Percentiles rank a stretch among this genome's conserved stretches.
These are phyloP conservation scores for Cryptococcus maquisensis DNA, from an alignment of 1,284 basidiomycete genomes.

Conservation along the genomic window DNA sequence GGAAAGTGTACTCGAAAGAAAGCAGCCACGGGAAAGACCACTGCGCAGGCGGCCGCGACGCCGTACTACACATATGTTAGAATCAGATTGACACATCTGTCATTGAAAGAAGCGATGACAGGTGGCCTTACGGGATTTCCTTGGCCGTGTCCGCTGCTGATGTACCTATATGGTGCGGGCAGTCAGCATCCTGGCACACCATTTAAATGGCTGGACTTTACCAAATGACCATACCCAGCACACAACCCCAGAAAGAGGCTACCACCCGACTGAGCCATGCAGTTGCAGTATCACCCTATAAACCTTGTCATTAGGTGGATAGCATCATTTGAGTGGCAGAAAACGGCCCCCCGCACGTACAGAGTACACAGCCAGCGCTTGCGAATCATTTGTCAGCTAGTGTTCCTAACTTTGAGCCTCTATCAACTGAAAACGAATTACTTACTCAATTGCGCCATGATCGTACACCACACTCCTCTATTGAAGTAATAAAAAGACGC, in stretches of 20 bases:
- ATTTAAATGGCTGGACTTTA: not conserved
- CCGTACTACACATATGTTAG: slow-evolving; percentile 54
- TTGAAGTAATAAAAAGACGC: slow-evolving; percentile 45
- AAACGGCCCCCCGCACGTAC: slow-evolving; percentile 7
- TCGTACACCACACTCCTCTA: slow-evolving; percentile 40
- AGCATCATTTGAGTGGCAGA: not conserved
- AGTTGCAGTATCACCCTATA: slow-evolving; percentile 68
- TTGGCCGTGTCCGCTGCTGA: slow-evolving; percentile 60
- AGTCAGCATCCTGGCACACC: slow-evolving; percentile 8
- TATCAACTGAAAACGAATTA: not conserved
- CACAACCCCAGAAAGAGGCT: slow-evolving; percentile 65
- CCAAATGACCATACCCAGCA: slow-evolving; percentile 57
- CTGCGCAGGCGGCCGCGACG: slow-evolving; percentile 63
- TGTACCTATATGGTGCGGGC: slow-evolving; percentile 57
- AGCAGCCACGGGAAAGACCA: slow-evolving; percentile 63
- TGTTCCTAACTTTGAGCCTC: not conserved
- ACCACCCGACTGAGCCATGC: slow-evolving; percentile 61
- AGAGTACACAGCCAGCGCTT: slow-evolving; percentile 30
- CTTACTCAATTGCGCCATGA: slow-evolving; percentile 41
- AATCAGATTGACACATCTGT: not conserved
- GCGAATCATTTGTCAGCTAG: not conserved
- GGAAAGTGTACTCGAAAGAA: slow-evolving; percentile 66
- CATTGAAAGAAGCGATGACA: not conserved
- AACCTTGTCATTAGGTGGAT: not conserved
- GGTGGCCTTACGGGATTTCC: slow-evolving; percentile 57